Base-by-base conservation (phyloP, 2,329 filamentous ascomycete genomes). In the Curvularia sp. region DNA sequence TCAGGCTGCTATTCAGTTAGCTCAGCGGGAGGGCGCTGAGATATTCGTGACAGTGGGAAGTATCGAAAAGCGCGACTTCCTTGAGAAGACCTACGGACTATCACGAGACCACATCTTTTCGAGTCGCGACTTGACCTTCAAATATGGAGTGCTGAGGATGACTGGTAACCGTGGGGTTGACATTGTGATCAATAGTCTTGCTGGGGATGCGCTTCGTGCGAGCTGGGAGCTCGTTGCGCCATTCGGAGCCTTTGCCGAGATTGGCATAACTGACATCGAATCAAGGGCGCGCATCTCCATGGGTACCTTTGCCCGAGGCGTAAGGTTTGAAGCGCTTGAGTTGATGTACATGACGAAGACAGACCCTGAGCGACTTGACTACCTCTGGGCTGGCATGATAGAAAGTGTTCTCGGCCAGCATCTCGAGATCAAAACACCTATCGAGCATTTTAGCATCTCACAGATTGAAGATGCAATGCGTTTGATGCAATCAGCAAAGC, bases 1-100 rank as follows among this genome's bases (percentile, higher is more conserved):
- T 19, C 52, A 63, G 28, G 64, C 67, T 13, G 60, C 63, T 4
- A 59, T 72, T 10, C 50, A 62, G 18, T 27, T 70, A n/a, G 61
- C 64, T 2, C 42, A 55, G 30, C 28, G 28, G 13, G 28, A 56
- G 2, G 61, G 61, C 3, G 62, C 60, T n/a, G 30, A 47, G 2
- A 21, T 47, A 5, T 47, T 47, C 12, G 27, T 32, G 7, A 47
- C 43, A 5, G 43, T 21, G 1, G 27, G 43, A 32, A 47, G 28
- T 19, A 18, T 30, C 2, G 43, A 28, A 18, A 47, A 47, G 27
- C 25, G 43, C 2, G 25, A 47, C 13, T 21, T 47, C n/a, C 43
- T 47, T 12, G 25, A 47, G 9, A 28, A 47, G 10, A 32, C 27
- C 5, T 32, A 30, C 12, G 27, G 43, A 5, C 18, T 53, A 12